phyloP scores from a whole-genome alignment of 2,329 filamentous ascomycete species.

The Cladosporium sp. region DNA sequence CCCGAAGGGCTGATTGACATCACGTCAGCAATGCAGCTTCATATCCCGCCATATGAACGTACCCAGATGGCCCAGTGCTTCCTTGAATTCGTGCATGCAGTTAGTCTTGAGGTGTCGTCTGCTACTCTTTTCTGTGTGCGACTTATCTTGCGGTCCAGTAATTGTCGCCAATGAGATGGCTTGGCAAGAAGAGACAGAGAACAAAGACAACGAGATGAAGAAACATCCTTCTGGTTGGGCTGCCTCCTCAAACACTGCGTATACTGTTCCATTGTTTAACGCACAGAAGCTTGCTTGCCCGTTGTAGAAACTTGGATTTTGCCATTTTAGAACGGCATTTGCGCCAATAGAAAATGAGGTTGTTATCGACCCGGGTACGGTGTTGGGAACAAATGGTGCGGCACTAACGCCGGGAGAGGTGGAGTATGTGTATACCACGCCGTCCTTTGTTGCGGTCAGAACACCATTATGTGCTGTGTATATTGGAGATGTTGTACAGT shows the following conservation, averaged over 20 bases:
- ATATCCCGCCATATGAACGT: no score
- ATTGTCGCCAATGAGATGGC: conserved; percentile 15
- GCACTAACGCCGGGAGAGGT: conserved; percentile 21
- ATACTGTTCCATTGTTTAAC: conserved; percentile 26
- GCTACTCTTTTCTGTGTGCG: neutral
- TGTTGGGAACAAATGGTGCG: conserved; percentile 23
- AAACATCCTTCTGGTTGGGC: conserved; percentile 23
- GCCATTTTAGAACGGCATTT: conserved; percentile 23
- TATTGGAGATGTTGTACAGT: conserved; percentile 26
- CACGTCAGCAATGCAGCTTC: no score
- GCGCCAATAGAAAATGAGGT: conserved; percentile 22
- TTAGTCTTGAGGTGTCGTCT: neutral
- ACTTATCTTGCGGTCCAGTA: neutral
- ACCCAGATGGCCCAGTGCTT: neutral
- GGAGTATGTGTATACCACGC: conserved; percentile 26
- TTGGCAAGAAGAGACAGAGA: conserved; percentile 23
- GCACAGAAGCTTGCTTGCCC: conserved; percentile 28
- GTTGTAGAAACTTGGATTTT: conserved; percentile 24
- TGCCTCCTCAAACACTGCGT: conserved; percentile 24
- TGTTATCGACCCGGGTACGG: conserved; percentile 22
- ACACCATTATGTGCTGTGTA: conserved; percentile 25
- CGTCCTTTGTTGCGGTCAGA: conserved; percentile 24
- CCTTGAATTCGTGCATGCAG: neutral
- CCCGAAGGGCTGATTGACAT: neutral
- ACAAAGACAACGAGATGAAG: conserved; percentile 24